Base-by-base conservation (phyloP, 106 monocot species). In the Platanthera guangdongensis region DNA sequence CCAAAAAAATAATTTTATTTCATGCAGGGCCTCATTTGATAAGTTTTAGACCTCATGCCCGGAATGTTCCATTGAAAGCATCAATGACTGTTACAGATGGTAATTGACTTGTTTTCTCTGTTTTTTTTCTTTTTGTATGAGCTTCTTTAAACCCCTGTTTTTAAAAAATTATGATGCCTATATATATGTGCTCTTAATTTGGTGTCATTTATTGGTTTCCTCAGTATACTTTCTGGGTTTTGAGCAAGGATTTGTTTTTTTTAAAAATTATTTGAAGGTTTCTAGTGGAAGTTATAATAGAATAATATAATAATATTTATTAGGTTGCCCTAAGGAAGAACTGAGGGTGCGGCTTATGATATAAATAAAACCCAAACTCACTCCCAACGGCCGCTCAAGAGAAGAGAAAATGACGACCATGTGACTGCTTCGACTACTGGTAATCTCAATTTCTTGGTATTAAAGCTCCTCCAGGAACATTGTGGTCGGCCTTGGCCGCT, bases 71-170 rank as follows among this genome's bases (percentile, higher is more conserved):
- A 71, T 67, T 97, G 57, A 91, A 93, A 82, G 78, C 87, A 18
- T 87, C 96, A 51, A 97, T 97, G 96, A 93, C 96, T 51, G 96
- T 93, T 46, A 93, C 96, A 71, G 89, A 97, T 88, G 96, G 96
- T 95, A 50, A 84, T 88, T 82, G 67, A 49, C 12, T 71, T 22
- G 9, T 16, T 25, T 60, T 28, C 7, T 18, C 15, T 47, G 25
- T 76, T 67, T 21, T 32, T 52, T 79, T 14, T 12, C 21, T 71
- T 30, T 49, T 54, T 30, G 5, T 12, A 25, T 53, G 25, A 32
- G 30, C 30, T 30, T 60, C 16, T 16, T 45, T 51, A 47, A 45
- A 50, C 30, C 21, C 62, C 30, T 65, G 30, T 3, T 65, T 65
- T 65, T 10, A 65, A 30, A 2, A 8, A 28, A 10, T 65, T 32